Evolutionary conservation across 2,329 filamentous ascomycete species (phyloP), one percentile per base, ranked within the genome.

Genomic region (Penicillium occitanis): DNA sequence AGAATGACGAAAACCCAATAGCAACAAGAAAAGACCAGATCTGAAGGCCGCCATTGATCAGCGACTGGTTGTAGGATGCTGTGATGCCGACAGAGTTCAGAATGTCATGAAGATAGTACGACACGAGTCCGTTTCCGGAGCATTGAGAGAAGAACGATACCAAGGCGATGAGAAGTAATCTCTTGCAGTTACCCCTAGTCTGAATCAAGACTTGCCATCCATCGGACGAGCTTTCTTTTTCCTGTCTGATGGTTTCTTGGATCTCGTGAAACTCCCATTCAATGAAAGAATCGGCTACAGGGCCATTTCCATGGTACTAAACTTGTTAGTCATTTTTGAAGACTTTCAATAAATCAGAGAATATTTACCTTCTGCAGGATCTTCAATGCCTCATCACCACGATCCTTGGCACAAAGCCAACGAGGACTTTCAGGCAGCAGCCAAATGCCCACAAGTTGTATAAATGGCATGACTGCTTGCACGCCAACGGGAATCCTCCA

Each of bases 71-170:
- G 46, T 73, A 73, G 17, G 72, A 68, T 33, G 71, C 69, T 0
- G 74, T 80, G 72, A 90, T 88, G 55, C 87, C 87, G 60, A 87
- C 87, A 58, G 84, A 84, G 53, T 82, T 79, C 76, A 89, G 89
- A 69, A 90, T 83, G 66, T 83, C 81, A 68, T 87, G 85, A 72
- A 88, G 87, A 74, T 90, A 90, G 78, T 90, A 90, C 68, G 83
- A 87, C 72, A 90, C 87, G 1, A 90, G 78, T 25, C 86, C 87
- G 72, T 90, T 90, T 48, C 88, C 88, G 64, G 42, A 46, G 42
- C 42, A 46, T 46, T 46, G 42, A 22, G 42, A 46, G 42, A 46
- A 46, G n/a, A 46, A 22, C 5, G 42, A 46, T 2, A 46, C 42
- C 17, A 46, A 46, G 17, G 42, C 42, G 17, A 46, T 46, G 7